Evolutionary conservation across 139 green algal genomes (phyloP), one percentile per base, ranked within the genome.

Genomic region (Desmodesmus armatus): DNA sequence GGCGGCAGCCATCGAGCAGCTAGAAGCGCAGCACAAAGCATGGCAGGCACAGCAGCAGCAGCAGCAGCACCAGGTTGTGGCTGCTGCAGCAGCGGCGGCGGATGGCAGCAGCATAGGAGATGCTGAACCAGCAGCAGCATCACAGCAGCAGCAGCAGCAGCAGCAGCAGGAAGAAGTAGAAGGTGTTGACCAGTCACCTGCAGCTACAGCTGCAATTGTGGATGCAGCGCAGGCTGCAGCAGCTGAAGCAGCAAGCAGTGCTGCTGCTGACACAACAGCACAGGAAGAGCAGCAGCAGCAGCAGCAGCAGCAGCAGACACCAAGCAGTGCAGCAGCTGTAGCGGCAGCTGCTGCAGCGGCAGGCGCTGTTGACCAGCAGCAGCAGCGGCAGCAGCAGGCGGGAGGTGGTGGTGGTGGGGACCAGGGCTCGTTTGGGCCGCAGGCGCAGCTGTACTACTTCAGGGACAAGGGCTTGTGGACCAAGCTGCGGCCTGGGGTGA

Each of bases 401-500:
- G n/a, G n/a, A n/a, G n/a, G n/a, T n/a, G n/a, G n/a, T n/a, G n/a
- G 9, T 13, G 29, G 3, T 31, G 31, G 41, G 5, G 41, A n/a
- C n/a, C n/a, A n/a, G n/a, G n/a, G n/a, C n/a, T n/a, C n/a, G n/a
- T n/a, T n/a, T n/a, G n/a, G n/a, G 9, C 9, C 51, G 33, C 37
- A 43, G 83, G 82, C 71, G 35, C 87, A 70, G 67, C 88, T 98
- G 33, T 91, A 90, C 82, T 67, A 89, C 78, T 78, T 98, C 58
- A 83, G 85, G 2, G 89, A 96, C 60, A 91, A 97, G 83, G 80
- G 89, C 49, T 94, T 99, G 88, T 99, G 94, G 94, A 99, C 97
- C 29, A 99, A 99, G 90, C 92, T 99, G 76, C 91, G 97, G 23
- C 97, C 96, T 4, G 87, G 87, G 40, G n/a, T n/a, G n/a, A n/a